phyloP scores from a whole-genome alignment of 2,329 filamentous ascomycete genomes.

The Parascedosporium putredinis region DNA sequence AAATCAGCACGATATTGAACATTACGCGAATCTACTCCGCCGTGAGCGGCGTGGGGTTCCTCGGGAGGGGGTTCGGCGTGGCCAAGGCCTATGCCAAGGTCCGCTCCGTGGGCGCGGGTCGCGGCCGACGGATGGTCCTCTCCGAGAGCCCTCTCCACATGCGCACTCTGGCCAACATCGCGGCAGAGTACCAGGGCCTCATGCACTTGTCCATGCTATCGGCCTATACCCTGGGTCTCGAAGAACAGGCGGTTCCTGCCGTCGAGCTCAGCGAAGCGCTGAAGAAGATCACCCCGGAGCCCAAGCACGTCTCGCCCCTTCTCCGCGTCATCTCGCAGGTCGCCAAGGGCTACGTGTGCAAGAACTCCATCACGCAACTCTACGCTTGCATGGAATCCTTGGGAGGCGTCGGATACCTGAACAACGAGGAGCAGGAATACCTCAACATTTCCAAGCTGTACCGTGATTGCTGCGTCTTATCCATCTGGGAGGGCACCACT shows the following conservation, averaged over 20 bases:
- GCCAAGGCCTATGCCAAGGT: conserved; percentile 48
- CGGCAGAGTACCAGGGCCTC: conserved; percentile 43
- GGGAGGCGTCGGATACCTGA: conserved; percentile 56
- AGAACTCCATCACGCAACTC: conserved; percentile 36
- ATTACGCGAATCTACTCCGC: conserved; percentile 53
- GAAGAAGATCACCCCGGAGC: conserved; percentile 21
- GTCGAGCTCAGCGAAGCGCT: conserved; percentile 5
- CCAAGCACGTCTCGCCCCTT: conserved; percentile 28
- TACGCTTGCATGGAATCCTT: conserved; percentile 53
- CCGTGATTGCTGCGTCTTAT: conserved; percentile 52
- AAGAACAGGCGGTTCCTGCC: conserved; percentile 31
- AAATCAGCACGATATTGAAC: conserved; percentile 59
- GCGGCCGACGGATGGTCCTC: conserved; percentile 34
- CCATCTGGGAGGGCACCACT: conserved; percentile 66
- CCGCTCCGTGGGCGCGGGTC: conserved; percentile 33
- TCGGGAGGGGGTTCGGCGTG: conserved; percentile 45
- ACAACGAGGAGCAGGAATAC: conserved; percentile 51
- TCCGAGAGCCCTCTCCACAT: conserved; percentile 45
- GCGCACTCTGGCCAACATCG: conserved; percentile 44
- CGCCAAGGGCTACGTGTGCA: conserved; percentile 48
- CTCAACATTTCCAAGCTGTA: conserved; percentile 58
- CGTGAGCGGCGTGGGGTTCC: conserved; percentile 39
- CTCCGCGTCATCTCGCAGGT: conserved; percentile 49
- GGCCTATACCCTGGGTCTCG: conserved; percentile 41
- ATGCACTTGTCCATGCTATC: conserved; percentile 46